phyloP scores from a whole-genome alignment of 148 eudicot genomes.

The Polygonum aviculare region DNA sequence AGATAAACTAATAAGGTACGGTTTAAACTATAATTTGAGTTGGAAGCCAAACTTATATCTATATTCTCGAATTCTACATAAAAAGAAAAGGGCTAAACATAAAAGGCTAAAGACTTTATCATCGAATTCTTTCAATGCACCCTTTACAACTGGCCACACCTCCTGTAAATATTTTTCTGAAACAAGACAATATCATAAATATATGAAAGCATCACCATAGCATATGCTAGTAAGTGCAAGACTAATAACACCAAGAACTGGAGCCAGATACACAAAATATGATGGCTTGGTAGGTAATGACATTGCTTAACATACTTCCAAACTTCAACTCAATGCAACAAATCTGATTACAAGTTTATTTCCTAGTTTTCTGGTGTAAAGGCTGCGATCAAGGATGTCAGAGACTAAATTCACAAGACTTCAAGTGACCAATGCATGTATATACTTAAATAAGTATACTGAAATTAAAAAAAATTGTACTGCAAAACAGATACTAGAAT shows the following conservation, averaged over 20 bases:
- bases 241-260: neutral
- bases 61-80: neutral
- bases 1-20: neutral
- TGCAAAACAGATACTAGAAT: neutral
- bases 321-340: neutral
- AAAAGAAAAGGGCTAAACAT: neutral
- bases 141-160: slow-evolving; percentile 56
- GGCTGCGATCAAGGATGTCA: neutral
- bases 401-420: neutral
- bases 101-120: neutral
- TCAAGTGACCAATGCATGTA: neutral
- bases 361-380: neutral
- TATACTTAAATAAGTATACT: no score
- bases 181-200: neutral
- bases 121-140: slow-evolving; percentile 51
- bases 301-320: neutral
- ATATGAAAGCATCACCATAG: neutral
- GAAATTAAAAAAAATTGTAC: neutral
- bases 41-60: no score
- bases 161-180: slow-evolving; percentile 77
- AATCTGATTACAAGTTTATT: neutral
- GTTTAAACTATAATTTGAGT: neutral
- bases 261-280: neutral
- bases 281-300: neutral
- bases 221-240: neutral